Conservation (phyloP, 768 basidiomycete genomes). For the Lactarius evosmus region DNA sequence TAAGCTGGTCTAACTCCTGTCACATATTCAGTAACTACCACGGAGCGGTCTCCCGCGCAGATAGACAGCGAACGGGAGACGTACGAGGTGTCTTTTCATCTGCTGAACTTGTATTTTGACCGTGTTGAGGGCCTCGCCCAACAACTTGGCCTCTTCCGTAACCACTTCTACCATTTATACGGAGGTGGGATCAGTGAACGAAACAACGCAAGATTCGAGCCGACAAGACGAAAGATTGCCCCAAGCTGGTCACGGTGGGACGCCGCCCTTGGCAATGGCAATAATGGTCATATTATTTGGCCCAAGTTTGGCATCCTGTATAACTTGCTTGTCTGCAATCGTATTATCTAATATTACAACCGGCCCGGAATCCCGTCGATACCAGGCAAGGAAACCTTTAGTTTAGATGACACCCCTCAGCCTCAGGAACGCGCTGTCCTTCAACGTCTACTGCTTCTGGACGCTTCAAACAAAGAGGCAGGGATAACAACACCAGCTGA, state of each 20-base stretch:
- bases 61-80: constrained; percentile 19
- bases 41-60: not conserved
- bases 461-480: too few species aligned
- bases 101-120: constrained; percentile 91
- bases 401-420: too few species aligned
- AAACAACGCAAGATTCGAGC: not conserved
- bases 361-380: too few species aligned
- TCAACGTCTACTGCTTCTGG: too few species aligned
- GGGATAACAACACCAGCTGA: too few species aligned
- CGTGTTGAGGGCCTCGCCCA: constrained; percentile 79
- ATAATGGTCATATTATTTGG: not conserved
- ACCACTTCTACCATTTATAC: constrained; percentile 32
- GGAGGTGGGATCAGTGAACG: not conserved
- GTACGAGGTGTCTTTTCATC: constrained; percentile 90
- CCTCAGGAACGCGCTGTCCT: too few species aligned
- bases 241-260: not conserved
- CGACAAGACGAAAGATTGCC: not conserved
- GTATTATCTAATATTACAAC: not conserved
- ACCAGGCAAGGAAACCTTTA: too few species aligned
- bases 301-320: too few species aligned
- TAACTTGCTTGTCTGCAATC: too few species aligned
- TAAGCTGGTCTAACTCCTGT: constrained; percentile 92
- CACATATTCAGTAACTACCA: not conserved
- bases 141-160: constrained; percentile 76
- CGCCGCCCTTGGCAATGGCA: not conserved